Evolutionary conservation across 192 early-diverging fungal species (phyloP), one percentile per base, ranked within the genome.

Genomic region (Helicostylum pulchrum): DNA sequence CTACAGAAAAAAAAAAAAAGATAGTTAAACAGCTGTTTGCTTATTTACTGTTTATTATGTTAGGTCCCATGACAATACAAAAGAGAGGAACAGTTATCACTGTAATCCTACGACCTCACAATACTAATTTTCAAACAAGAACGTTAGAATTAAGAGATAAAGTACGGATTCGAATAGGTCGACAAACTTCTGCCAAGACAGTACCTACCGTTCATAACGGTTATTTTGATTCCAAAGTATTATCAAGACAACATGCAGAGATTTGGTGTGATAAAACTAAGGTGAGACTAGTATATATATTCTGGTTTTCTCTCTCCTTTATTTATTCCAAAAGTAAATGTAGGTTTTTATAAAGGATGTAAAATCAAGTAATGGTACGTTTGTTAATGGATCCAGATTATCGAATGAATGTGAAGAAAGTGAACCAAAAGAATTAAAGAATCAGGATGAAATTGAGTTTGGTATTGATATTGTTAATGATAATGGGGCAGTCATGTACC

Each of bases 171-270:
- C 86, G 82, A 64, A 85, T 93, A 66, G 91, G 91, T 2, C 70
- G 92, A 14, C 89, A 89, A 59, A 83, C 89, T 0, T 83, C 66
- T 42, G 70, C 80, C 44, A 88, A 88, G 46, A 82, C 83, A 10
- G 60, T 67, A 0, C 90, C 92, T 10, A 77, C 80, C 31, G 67
- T 83, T 4, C 66, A 59, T 26, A 94, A 94, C 71, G 92, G 90
- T 0, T 86, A 87, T 51, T 94, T 92, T 79, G 90, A 94, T 67
- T 85, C 88, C 47, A 94, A 92, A 70, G 92, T 94, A 7, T 71
- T 94, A 19, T 86, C 83, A 32, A 75, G 92, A 23, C 77, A 74
- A 26, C 92, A 94, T 68, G 92, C 90, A 21, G 88, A 91, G 50
- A 71, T 94, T 12, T 89, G 83, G 84, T 71, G 68, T 62, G 83